Evolutionary conservation across 2,329 filamentous ascomycete genomes (phyloP).

Genomic region (Stromatinia cepivora): DNA sequence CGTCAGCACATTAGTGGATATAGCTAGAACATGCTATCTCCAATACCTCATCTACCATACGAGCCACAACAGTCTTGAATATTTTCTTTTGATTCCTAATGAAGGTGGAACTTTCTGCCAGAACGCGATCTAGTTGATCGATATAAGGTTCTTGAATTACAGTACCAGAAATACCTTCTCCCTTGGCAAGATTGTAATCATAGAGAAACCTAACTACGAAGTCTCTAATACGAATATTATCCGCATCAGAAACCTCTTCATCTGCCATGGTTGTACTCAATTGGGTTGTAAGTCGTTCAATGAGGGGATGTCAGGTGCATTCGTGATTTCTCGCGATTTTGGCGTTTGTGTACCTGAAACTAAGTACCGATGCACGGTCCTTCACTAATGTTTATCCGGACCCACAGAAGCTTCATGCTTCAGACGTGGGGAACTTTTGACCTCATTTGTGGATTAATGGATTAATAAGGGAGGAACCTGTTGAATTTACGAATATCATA

Average conservation of each 20-base stretch:
- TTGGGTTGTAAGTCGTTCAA: not conserved
- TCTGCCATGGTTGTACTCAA: conserved; percentile 8
- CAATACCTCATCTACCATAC: conserved; percentile 10
- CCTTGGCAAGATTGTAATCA: not conserved
- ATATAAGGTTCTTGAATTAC: conserved; percentile 7
- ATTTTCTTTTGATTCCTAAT: conserved; percentile 7
- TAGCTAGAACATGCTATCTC: not conserved
- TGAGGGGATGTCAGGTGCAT: conserved; percentile 9
- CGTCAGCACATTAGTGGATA: not conserved
- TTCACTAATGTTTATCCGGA: not conserved
- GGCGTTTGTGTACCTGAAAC: conserved; percentile 9
- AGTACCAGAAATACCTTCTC: not conserved
- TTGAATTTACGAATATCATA: too few relatives aligned
- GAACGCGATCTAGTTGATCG: conserved; percentile 11
- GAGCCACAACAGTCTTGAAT: not conserved
- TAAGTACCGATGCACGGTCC: not conserved
- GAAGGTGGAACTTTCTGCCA: not conserved
- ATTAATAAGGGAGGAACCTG: too few relatives aligned
- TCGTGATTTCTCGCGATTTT: conserved; percentile 18
- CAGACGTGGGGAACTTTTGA: not conserved
- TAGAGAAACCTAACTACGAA: not conserved
- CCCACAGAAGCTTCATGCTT: not conserved
- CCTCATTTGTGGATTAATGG: too few relatives aligned
- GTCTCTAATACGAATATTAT: not conserved
- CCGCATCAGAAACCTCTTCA: conserved; percentile 9